Percentiles rank a stretch among this genome's conserved stretches.
Conservation (phyloP, 345 rosid species). For the Hirschfeldia incana region DNA sequence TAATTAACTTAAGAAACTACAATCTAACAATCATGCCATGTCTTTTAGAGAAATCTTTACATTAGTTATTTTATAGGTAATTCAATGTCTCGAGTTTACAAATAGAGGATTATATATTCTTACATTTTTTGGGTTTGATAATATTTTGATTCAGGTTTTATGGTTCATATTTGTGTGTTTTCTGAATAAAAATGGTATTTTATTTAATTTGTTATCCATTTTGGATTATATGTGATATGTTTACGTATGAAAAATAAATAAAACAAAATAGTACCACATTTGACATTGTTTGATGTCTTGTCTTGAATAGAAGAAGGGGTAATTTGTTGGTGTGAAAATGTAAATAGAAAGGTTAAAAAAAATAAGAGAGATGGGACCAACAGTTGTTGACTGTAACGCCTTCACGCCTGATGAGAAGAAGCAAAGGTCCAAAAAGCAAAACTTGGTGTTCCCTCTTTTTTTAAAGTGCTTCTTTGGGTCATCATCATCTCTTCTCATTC, state of each 20-base stretch:
- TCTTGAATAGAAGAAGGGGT: slow-evolving; percentile 3
- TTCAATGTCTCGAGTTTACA: slow-evolving; percentile 13
- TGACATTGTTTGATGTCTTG: not conserved
- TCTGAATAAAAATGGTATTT: not conserved
- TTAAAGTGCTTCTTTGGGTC: slow-evolving; percentile 55
- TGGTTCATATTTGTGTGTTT: not conserved
- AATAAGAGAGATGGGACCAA: slow-evolving; percentile 37
- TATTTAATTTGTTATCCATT: not conserved
- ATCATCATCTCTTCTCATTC: slow-evolving; percentile 49
- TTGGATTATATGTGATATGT: not conserved
- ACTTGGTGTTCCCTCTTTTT: slow-evolving; percentile 48
- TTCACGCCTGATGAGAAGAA: slow-evolving; percentile 74
- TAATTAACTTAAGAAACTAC: slow-evolving; percentile 4
- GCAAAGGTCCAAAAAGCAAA: slow-evolving; percentile 64
- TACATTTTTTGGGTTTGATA: not conserved
- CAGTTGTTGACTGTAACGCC: slow-evolving; percentile 33
- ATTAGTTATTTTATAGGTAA: not conserved
- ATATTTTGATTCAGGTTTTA: not conserved
- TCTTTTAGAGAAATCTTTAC: slow-evolving; percentile 17
- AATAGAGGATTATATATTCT: not conserved
- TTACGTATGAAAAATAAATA: not conserved
- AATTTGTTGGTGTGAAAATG: slow-evolving; percentile 28
- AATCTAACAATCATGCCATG: slow-evolving; percentile 34
- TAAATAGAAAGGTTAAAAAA: slow-evolving; percentile 5
- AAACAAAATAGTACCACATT: not conserved